Conservation (phyloP, 306 rosid species). For the Luffa acutangula region DNA sequence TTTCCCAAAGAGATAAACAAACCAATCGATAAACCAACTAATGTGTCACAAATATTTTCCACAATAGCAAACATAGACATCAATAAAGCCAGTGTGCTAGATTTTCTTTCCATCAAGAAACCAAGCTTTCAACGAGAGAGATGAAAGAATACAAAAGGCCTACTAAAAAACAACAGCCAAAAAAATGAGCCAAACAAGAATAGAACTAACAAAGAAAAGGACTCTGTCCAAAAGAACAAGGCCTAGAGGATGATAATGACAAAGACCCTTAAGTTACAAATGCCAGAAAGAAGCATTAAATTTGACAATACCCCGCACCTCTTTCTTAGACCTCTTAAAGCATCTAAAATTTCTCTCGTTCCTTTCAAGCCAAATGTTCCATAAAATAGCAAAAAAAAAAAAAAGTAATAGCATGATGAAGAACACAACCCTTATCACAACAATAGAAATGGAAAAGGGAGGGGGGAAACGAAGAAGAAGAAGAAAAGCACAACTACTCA, state of each 20-base stretch:
- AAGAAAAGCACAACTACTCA: constrained; percentile 18
- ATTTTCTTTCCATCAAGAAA: neutral
- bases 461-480: neutral
- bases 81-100: neutral
- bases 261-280: neutral
- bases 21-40: neutral
- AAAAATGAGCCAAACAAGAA: neutral
- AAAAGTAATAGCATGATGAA: neutral
- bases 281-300: neutral
- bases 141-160: neutral
- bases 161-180: neutral
- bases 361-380: neutral
- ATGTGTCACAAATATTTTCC: neutral
- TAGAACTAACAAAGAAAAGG: neutral
- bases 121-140: neutral
- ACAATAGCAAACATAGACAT: neutral
- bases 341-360: neutral
- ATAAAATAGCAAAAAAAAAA: neutral
- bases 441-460: neutral
- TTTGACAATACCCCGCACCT: neutral
- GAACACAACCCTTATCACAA: neutral
- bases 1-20: neutral
- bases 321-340: neutral
- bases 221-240: neutral
- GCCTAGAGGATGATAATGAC: neutral